A percentile compares a stretch with the other conserved stretches of the same genome.
Evolutionary conservation across 805 yeast species (phyloP).

Genomic region (Yamadazyma endophytica): DNA sequence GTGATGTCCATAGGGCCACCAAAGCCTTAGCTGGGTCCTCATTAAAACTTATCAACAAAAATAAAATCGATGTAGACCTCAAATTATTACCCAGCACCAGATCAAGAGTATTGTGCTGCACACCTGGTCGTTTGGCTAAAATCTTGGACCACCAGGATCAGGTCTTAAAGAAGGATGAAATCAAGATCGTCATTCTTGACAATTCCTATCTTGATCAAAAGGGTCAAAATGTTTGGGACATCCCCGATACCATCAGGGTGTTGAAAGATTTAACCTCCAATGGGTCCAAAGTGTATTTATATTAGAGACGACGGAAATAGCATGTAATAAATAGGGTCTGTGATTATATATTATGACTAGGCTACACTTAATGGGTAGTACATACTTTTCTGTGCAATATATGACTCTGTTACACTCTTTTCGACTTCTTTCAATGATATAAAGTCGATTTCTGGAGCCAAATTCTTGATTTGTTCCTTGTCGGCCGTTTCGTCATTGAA

Average conservation of each 20-base stretch:
- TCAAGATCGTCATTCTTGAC: constrained; percentile 57
- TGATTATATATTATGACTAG: too few species aligned
- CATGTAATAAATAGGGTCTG: background rate
- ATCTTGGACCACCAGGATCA: constrained; percentile 42
- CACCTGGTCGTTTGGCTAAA: constrained; percentile 57
- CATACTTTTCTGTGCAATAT: constrained; percentile 21
- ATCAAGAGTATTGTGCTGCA: constrained; percentile 54
- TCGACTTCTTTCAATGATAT: constrained; percentile 12
- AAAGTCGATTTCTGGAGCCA: constrained; percentile 5
- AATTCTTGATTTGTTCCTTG: constrained; percentile 3
- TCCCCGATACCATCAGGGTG: constrained; percentile 40
- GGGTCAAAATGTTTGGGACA: constrained; percentile 58
- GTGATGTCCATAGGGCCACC: constrained; percentile 72
- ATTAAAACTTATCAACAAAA: constrained; percentile 70
- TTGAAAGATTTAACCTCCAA: constrained; percentile 38
- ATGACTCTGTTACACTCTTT: constrained; percentile 22
- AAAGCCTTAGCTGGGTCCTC: constrained; percentile 49
- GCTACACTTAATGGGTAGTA: constrained; percentile 21
- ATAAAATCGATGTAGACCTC: constrained; percentile 62
- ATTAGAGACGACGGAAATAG: too few species aligned
- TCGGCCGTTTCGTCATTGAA: constrained; percentile 2
- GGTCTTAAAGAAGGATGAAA: constrained; percentile 36
- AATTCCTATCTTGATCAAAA: constrained; percentile 59
- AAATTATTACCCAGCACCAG: constrained; percentile 39
- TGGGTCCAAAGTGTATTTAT: constrained; percentile 51